Evolutionary conservation across 1,284 basidiomycete genomes (phyloP).

Genomic region (Ganoderma leucocontextum): DNA sequence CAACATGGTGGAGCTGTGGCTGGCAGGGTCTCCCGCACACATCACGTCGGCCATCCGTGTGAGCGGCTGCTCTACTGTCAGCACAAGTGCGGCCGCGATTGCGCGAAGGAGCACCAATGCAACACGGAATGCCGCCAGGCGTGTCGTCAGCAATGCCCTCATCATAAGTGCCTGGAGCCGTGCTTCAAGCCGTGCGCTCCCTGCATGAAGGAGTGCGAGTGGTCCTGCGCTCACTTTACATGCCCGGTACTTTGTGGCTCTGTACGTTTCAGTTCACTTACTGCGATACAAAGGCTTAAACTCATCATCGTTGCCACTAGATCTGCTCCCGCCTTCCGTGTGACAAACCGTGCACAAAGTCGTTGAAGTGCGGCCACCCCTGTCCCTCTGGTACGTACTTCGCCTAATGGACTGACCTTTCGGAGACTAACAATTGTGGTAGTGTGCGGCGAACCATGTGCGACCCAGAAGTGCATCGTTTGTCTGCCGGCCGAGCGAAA

Average conservation of each 20-base stretch:
- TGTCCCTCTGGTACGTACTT: constrained; percentile 68
- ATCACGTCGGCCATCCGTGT: constrained; percentile 61
- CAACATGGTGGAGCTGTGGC: constrained; percentile 8
- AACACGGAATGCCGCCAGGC: constrained; percentile 51
- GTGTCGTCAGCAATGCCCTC: constrained; percentile 64
- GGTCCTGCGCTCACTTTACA: constrained; percentile 59
- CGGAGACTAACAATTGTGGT: neutral
- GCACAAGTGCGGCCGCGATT: constrained; percentile 61
- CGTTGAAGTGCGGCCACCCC: constrained; percentile 64
- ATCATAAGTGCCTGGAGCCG: constrained; percentile 56
- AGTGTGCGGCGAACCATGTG: constrained; percentile 79
- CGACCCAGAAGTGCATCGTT: constrained; percentile 58
- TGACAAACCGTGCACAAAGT: constrained; percentile 59
- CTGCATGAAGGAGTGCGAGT: constrained; percentile 68
- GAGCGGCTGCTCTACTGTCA: constrained; percentile 63
- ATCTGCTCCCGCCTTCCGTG: constrained; percentile 76
- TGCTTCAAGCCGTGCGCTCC: constrained; percentile 70
- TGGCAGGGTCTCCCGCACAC: constrained; percentile 38
- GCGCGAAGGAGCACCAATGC: constrained; percentile 60
- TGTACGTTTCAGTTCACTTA: constrained; percentile 49
- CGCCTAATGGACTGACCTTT: neutral
- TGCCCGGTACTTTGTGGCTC: constrained; percentile 79
- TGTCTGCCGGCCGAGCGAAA: constrained; percentile 56
- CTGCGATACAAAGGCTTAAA: neutral
- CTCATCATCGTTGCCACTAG: constrained; percentile 43